Evolutionary conservation across 2,329 filamentous ascomycete species (phyloP).

Genomic region (Byssothecium circinans): DNA sequence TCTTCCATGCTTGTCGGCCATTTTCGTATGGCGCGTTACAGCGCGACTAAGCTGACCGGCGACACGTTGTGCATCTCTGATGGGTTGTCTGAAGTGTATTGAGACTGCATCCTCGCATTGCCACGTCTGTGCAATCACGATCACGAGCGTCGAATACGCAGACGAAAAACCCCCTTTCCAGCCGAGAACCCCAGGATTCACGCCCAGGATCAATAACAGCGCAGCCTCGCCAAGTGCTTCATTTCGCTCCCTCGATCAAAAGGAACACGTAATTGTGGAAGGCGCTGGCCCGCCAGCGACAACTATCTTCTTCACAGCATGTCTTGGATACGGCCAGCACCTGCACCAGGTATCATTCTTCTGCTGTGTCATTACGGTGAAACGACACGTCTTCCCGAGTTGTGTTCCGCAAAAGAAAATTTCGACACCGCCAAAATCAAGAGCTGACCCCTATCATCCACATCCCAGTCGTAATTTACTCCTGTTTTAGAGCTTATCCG

Average conservation of each 20-base stretch:
- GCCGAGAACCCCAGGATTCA: background rate
- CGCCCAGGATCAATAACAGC: slow-evolving; percentile 1
- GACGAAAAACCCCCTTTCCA: slow-evolving; percentile 29
- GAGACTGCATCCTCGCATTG: too few species aligned
- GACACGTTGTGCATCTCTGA: slow-evolving; percentile 10
- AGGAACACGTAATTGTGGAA: background rate
- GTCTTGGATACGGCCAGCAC: background rate
- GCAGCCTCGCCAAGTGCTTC: slow-evolving; percentile 27
- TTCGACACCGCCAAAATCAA: slow-evolving; percentile 17
- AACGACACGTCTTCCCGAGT: slow-evolving; percentile 12
- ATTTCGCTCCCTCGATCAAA: slow-evolving; percentile 16
- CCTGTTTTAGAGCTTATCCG: slow-evolving; percentile 31
- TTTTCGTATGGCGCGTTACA: slow-evolving; percentile 5
- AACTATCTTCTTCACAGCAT: background rate
- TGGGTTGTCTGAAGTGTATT: background rate
- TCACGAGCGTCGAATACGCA: slow-evolving; percentile 5
- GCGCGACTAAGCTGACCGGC: slow-evolving; percentile 7
- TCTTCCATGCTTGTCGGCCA: background rate
- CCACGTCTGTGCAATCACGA: slow-evolving; percentile 9
- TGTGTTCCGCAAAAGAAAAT: slow-evolving; percentile 19
- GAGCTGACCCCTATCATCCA: slow-evolving; percentile 17
- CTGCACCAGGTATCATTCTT: slow-evolving; percentile 1
- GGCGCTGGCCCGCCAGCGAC: background rate
- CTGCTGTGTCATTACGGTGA: slow-evolving; percentile 7
- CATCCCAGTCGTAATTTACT: slow-evolving; percentile 33